These are phyloP conservation scores for Paecilomyces fulvus DNA, from an alignment of 2,329 filamentous ascomycete genomes.

Conservation along the genomic window DNA sequence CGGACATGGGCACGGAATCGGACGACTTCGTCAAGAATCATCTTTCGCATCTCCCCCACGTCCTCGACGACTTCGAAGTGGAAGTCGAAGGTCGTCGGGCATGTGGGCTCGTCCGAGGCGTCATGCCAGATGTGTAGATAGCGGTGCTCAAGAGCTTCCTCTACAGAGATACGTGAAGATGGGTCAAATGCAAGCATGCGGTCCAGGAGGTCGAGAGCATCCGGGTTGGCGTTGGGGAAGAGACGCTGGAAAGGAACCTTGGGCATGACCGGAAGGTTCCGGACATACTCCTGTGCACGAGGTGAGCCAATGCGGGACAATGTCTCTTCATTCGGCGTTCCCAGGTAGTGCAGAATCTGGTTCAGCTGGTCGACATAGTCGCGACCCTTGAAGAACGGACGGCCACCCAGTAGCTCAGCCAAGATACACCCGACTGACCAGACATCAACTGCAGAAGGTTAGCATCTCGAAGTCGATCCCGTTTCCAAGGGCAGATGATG, in stretches of 20 bases:
- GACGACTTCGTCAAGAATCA: constrained; percentile 93
- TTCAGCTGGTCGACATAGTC: constrained; percentile 99
- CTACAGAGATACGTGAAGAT: constrained; percentile 83
- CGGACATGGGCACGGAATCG: constrained; percentile 64
- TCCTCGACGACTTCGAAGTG: constrained; percentile 97
- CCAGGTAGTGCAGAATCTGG: constrained; percentile 96
- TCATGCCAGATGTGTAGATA: constrained; percentile 99
- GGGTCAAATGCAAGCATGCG: constrained; percentile 98
- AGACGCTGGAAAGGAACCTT: constrained; percentile 83
- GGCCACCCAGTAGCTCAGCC: constrained; percentile 87
- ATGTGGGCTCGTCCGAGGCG: constrained; percentile 86
- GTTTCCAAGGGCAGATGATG: constrained; percentile 2
- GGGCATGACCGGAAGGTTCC: constrained; percentile 89
- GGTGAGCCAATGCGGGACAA: constrained; percentile 88
- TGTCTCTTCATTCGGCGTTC: constrained; percentile 92
- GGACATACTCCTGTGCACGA: constrained; percentile 94
- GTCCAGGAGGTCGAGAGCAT: constrained; percentile 90
- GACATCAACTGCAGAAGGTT: constrained; percentile 65
- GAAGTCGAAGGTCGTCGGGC: constrained; percentile 93
- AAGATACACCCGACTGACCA: constrained; percentile 99
- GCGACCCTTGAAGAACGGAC: constrained; percentile 97
- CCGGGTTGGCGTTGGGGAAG: constrained; percentile 91
- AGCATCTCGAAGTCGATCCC: constrained; percentile 11
- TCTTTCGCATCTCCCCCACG: constrained; percentile 86
- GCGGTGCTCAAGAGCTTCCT: constrained; percentile 89